phyloP scores from a whole-genome alignment of 768 basidiomycete genomes.

The Lentinula guzmanii region DNA sequence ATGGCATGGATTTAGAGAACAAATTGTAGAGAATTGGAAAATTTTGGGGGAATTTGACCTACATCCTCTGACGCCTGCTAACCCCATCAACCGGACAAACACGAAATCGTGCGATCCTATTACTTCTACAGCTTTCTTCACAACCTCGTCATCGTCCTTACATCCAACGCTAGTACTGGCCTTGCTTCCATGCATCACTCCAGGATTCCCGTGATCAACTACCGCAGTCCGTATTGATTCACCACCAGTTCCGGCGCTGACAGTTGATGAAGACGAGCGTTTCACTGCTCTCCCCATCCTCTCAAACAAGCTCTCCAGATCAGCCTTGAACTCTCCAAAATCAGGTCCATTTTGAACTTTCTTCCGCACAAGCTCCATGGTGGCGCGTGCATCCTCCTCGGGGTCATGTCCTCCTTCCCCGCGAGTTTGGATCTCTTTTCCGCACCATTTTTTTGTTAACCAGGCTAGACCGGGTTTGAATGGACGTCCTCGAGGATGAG shows the following conservation, averaged over 20 bases:
- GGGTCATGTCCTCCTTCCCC: slow-evolving; percentile 91
- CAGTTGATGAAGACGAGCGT: slow-evolving; percentile 6
- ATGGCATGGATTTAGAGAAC: too few species aligned
- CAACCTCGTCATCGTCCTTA: slow-evolving; percentile 68
- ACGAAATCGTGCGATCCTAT: slow-evolving; percentile 69
- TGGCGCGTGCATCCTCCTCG: slow-evolving; percentile 90
- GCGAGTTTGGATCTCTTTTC: slow-evolving; percentile 78
- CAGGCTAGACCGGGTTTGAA: slow-evolving; percentile 96
- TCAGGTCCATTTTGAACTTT: slow-evolving; percentile 74
- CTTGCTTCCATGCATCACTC: slow-evolving; percentile 79
- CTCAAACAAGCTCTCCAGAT: slow-evolving; percentile 86
- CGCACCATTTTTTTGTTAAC: slow-evolving; percentile 93
- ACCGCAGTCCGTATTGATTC: slow-evolving; percentile 55
- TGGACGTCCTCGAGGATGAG: slow-evolving; percentile 90
- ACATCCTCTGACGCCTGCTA: slow-evolving; percentile 85
- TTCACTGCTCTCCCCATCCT: slow-evolving; percentile 57
- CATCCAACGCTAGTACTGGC: slow-evolving; percentile 75
- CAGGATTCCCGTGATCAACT: slow-evolving; percentile 82
- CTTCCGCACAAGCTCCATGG: slow-evolving; percentile 74
- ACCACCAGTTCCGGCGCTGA: slow-evolving; percentile 12
- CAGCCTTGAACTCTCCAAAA: slow-evolving; percentile 83
- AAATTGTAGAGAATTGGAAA: too few species aligned
- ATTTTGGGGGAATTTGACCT: slow-evolving; percentile 20
- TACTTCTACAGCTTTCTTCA: slow-evolving; percentile 58
- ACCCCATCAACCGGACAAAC: slow-evolving; percentile 77